Evolutionary conservation across 2,329 filamentous ascomycete genomes (phyloP).

Genomic region (Myriangium duriaei): DNA sequence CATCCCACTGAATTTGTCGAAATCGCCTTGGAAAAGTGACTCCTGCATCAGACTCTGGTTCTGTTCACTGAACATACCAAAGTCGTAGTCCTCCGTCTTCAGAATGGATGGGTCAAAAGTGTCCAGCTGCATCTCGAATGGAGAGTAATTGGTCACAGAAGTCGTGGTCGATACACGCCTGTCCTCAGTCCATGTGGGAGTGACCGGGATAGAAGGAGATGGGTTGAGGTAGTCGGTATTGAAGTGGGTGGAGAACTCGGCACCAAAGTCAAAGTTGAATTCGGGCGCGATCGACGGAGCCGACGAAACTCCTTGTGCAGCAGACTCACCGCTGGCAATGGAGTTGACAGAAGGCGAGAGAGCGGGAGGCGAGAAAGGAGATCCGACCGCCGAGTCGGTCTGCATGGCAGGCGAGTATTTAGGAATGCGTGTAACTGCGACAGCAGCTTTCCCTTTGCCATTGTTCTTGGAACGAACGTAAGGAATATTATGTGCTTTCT

Average conservation of each 20-base stretch:
- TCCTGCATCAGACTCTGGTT: conserved; percentile 13
- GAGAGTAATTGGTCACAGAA: conserved; percentile 27
- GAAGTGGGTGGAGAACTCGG: conserved; percentile 23
- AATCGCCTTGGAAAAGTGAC: conserved; percentile 27
- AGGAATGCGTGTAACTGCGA: conserved; percentile 40
- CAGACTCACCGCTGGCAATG: conserved; percentile 16
- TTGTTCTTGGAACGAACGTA: conserved; percentile 91
- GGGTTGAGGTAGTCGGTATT: conserved; percentile 16
- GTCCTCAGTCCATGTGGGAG: conserved; percentile 24
- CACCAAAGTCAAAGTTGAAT: conserved; percentile 21
- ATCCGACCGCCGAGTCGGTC: conserved; percentile 35
- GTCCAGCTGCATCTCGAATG: conserved; percentile 23
- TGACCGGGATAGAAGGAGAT: conserved; percentile 18
- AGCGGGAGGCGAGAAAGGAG: conserved; percentile 21
- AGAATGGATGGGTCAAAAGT: conserved; percentile 31
- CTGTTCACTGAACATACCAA: conserved; percentile 35
- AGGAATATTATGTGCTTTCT: conserved; percentile 85
- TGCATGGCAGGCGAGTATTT: conserved; percentile 52
- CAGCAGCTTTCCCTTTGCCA: conserved; percentile 49
- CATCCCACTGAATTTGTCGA: conserved; percentile 19
- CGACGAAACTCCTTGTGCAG: conserved; percentile 21
- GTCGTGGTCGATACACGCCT: conserved; percentile 16
- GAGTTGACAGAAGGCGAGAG: conserved; percentile 31
- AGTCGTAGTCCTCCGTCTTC: conserved; percentile 47
- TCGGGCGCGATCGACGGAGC: conserved; percentile 19